Percentiles rank a stretch among this genome's conserved stretches.
phyloP scores from a whole-genome alignment of 352 stramenopile genomes.

The Globisporangium polare region DNA sequence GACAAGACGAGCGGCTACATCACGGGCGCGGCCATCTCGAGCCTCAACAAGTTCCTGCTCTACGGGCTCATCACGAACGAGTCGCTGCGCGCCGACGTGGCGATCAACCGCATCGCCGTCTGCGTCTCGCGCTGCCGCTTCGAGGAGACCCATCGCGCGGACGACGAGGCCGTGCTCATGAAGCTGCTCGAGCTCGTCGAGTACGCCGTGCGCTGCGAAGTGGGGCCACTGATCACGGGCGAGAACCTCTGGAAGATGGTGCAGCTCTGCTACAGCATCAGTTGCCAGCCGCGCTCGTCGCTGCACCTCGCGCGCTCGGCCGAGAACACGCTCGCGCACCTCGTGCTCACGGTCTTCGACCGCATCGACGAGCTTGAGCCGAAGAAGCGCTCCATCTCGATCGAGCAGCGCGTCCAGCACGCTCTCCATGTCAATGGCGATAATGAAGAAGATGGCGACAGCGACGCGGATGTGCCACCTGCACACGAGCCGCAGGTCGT shows the following conservation, averaged over 20 bases:
- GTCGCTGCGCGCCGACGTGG: constrained; percentile 82
- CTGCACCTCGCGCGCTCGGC: constrained; percentile 92
- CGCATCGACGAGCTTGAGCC: constrained; percentile 75
- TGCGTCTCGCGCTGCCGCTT: constrained; percentile 93
- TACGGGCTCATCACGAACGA: constrained; percentile 95
- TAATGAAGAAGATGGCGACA: constrained; percentile 1
- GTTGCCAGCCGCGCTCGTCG: constrained; percentile 82
- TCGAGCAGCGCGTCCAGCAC: neutral
- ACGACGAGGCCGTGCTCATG: constrained; percentile 92
- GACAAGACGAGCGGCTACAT: constrained; percentile 95
- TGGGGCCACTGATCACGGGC: constrained; percentile 85
- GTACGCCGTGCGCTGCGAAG: constrained; percentile 92
- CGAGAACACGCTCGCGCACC: constrained; percentile 95
- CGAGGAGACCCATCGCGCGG: constrained; percentile 92
- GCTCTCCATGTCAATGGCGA: neutral
- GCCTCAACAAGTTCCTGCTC: constrained; percentile 98
- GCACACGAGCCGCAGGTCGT: neutral
- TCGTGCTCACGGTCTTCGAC: constrained; percentile 97
- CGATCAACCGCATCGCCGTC: constrained; percentile 93
- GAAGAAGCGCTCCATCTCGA: constrained; percentile 4
- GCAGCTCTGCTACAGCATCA: constrained; percentile 96
- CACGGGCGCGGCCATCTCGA: constrained; percentile 94
- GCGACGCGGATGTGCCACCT: constrained; percentile 4
- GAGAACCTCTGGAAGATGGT: constrained; percentile 95
- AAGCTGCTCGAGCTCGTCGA: constrained; percentile 96